Percentiles rank a stretch among this genome's conserved stretches.
Conservation (phyloP, 352 stramenopile species). For the Globisporangium iwayamae region DNA sequence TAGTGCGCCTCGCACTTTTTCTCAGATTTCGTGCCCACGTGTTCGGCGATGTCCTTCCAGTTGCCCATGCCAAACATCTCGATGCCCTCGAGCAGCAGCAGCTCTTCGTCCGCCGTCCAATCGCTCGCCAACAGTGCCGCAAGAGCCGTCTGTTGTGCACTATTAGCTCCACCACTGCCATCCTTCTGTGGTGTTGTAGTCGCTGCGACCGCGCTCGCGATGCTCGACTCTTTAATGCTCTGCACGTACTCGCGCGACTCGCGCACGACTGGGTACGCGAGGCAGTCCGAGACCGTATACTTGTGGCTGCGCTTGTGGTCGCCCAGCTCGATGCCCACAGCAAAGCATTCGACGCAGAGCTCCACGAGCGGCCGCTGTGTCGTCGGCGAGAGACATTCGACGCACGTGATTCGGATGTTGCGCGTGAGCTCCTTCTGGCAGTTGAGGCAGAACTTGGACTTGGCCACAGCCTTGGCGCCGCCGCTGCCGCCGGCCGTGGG, state of each 20-base stretch:
- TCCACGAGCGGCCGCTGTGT: slow-evolving; percentile 55
- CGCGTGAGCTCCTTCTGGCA: slow-evolving; percentile 83
- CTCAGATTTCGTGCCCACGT: slow-evolving; percentile 82
- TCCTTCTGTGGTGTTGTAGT: slow-evolving; percentile 23
- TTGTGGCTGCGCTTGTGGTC: slow-evolving; percentile 78
- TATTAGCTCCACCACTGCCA: neutral
- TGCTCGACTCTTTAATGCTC: neutral
- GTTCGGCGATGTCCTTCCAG: slow-evolving; percentile 92
- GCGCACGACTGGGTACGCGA: slow-evolving; percentile 70
- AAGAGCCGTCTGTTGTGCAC: neutral
- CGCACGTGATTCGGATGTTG: slow-evolving; percentile 84
- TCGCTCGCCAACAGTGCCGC: slow-evolving; percentile 24
- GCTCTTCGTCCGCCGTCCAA: slow-evolving; percentile 95
- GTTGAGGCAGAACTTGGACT: slow-evolving; percentile 82
- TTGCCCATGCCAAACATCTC: slow-evolving; percentile 96
- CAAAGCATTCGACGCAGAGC: slow-evolving; percentile 96
- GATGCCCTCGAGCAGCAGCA: slow-evolving; percentile 95
- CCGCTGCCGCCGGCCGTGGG: slow-evolving; percentile 5
- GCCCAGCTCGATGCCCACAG: slow-evolving; percentile 71
- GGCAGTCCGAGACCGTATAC: slow-evolving; percentile 82
- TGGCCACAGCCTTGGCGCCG: slow-evolving; percentile 23
- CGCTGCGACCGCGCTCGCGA: slow-evolving; percentile 3
- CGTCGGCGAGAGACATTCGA: slow-evolving; percentile 45
- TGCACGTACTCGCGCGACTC: slow-evolving; percentile 27
- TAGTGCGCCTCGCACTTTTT: slow-evolving; percentile 91